Evolutionary conservation across 768 basidiomycete species (phyloP), one percentile per base, ranked within the genome.

Genomic region (Tulasnella sp.): DNA sequence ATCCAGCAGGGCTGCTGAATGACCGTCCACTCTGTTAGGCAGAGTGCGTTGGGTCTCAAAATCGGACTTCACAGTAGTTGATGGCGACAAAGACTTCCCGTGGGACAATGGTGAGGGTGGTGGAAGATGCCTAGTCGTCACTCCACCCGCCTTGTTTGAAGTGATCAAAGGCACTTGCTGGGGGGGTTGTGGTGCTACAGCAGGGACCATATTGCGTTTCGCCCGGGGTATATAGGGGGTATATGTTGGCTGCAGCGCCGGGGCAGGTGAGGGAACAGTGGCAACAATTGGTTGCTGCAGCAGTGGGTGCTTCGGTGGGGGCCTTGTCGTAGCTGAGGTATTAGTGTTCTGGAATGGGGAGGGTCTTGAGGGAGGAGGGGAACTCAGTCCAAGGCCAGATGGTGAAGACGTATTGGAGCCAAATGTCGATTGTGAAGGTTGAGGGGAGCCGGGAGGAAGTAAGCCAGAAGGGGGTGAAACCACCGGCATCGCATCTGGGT

Each of bases 141-240:
- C 66, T 0, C 78, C 75, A 25, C 79, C 75, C 61, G 73, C 69
- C 37, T 70, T 64, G n/a, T 69, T 72, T 5, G 72, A 72, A 0
- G 86, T 84, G 63, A 89, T 85, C 35, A 87, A 36, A 51, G 17
- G 61, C 11, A 41, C 29, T 23, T 23, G 23, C 21, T 50, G 46
- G 4, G 56, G 32, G n/a, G n/a, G n/a, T 41, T 58, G 58, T n/a
- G 57, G 43, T 17, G 41, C 34, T 15, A n/a, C 9, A 49, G 34
- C 49, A 14, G 41, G 51, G 9, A 55, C 59, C 21, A 60, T 45
- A 43, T 59, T 59, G 34, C 59, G 23, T 34, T 45, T 59, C 14
- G 82, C 68, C 43, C 81, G 77, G 0, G 86, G 86, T 8, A 90
- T 81, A 64, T 89, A 89, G 0, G 86, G 86, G 2, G 86, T 88